Evolutionary conservation across 169 alveolate genomes (phyloP), one percentile per base, ranked within the genome.

Genomic region (Plasmodium vinckei): DNA sequence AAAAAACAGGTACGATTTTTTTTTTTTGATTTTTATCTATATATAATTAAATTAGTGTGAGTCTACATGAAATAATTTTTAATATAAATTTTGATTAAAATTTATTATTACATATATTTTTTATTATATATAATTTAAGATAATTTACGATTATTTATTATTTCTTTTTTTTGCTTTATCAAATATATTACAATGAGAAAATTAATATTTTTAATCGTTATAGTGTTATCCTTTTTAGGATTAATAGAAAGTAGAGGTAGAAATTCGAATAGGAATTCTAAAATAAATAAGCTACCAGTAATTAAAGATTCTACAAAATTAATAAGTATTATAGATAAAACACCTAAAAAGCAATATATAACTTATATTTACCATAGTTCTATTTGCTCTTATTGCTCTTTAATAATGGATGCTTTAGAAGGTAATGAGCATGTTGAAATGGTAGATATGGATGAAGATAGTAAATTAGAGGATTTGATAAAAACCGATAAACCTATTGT

Each of bases 181-280:
- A 46, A 13, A 44, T 60, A 19, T 17, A 46, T 17, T 33, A 61
- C 23, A 5, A 57, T 57, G 72, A 79, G 23, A 54, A 51, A 51
- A n/a, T 19, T 27, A 54, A 21, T 67, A 15, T 49, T 65, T 57
- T 60, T 79, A 33, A 19, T 67, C 54, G 56, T 60, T 17, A 13
- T 79, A 64, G 82, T 57, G 27, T 27, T 79, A 54, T 79, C 51
- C 47, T 79, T 79, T 42, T 60, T 79, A 65, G 89, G 89, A 67
- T 65, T 79, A 42, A 9, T 10, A 17, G 23, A 46, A 56, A 44
- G 5, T 27, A 25, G 53, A 9, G 25, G 13, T 10, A 23, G 46
- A 27, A 13, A 23, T 13, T 6, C 19, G 57, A 2, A 9, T 19
- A 59, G 88, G 19, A 42, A 17, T 13, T 15, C 23, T 42, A 15